A percentile compares a stretch with the other conserved stretches of the same genome.
Evolutionary conservation across 2,329 filamentous ascomycete genomes (phyloP).

Genomic region (Penicillium sp.): DNA sequence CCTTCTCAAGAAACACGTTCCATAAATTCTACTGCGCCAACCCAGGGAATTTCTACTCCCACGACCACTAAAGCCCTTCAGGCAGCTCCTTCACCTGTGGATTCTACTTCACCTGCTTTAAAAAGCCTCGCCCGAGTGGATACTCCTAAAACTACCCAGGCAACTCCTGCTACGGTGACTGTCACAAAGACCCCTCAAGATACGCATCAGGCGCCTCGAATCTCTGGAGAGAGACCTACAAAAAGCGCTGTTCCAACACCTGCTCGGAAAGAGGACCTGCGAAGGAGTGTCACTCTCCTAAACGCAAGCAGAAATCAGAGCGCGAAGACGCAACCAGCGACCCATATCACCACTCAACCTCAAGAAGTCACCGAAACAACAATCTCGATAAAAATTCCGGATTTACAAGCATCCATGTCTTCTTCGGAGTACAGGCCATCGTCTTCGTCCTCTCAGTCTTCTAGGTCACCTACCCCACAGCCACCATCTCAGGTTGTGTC

Average conservation of each 20-base stretch:
- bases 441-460: not conserved
- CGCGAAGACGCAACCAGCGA: not conserved
- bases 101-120: not conserved
- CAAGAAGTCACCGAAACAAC: not conserved
- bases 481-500: not conserved
- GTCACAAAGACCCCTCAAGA: not conserved
- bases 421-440: slow-evolving; percentile 1
- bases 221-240: not conserved
- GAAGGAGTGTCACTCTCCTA: slow-evolving; percentile 10
- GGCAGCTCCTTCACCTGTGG: not conserved
- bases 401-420: not conserved
- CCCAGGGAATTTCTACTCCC: not conserved
- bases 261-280: slow-evolving; percentile 7
- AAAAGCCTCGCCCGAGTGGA: not conserved
- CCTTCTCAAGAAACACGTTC: not conserved
- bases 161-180: not conserved
- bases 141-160: not conserved
- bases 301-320: slow-evolving; percentile 12
- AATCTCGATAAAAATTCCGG: not conserved
- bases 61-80: not conserved
- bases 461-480: slow-evolving; percentile 4
- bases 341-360: not conserved
- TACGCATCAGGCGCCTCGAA: not conserved
- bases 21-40: not conserved
- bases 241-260: not conserved